These are phyloP conservation scores for Pseudogymnoascus verrucosus DNA, from an alignment of 2,329 filamentous ascomycete species.

Conservation along the genomic window DNA sequence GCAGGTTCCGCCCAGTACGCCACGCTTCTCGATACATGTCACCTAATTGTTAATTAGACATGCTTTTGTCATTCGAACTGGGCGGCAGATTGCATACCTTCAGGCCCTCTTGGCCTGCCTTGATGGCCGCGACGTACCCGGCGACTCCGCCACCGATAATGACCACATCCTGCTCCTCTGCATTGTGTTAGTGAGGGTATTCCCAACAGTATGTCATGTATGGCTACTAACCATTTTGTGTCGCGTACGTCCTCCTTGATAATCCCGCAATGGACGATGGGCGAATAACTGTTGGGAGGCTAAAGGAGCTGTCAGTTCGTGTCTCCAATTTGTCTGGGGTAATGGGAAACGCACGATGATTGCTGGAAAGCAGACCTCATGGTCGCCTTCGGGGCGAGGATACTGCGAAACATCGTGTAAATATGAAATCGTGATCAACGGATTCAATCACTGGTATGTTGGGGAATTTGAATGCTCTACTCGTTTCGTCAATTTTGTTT, in stretches of 20 bases:
- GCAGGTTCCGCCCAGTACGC: slow-evolving; percentile 89
- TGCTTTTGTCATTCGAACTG: not conserved
- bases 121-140: slow-evolving; percentile 98
- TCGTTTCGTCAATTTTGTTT: slow-evolving; percentile 5
- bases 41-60: slow-evolving; percentile 48
- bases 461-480: not conserved
- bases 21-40: slow-evolving; percentile 96
- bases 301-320: slow-evolving; percentile 27
- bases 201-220: slow-evolving; percentile 39
- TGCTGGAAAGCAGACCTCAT: slow-evolving; percentile 48
- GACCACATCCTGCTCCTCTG: slow-evolving; percentile 92
- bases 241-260: slow-evolving; percentile 53
- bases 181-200: slow-evolving; percentile 45
- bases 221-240: slow-evolving; percentile 30
- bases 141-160: slow-evolving; percentile 98
- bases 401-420: slow-evolving; percentile 51
- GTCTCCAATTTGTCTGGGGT: not conserved
- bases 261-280: slow-evolving; percentile 41
- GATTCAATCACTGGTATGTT: not conserved
- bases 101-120: slow-evolving; percentile 92
- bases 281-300: slow-evolving; percentile 42
- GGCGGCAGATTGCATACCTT: slow-evolving; percentile 53
- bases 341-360: slow-evolving; percentile 38
- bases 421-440: not conserved
- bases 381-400: slow-evolving; percentile 51